Conservation (phyloP, 2,329 filamentous ascomycete genomes). For the Fusarium tricinctum region DNA sequence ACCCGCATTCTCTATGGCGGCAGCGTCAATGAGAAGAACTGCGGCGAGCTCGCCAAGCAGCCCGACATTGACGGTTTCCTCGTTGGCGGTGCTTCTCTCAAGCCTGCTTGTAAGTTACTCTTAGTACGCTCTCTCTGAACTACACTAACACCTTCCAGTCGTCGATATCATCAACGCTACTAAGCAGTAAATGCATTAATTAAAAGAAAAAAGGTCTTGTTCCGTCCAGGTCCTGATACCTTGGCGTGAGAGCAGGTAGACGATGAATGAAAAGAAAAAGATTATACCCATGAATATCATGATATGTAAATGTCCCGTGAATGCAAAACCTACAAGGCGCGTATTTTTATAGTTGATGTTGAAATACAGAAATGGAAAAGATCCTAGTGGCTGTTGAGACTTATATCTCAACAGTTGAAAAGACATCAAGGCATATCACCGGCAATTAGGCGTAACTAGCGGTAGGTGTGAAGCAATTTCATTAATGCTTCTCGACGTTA, state of each 20-base stretch:
- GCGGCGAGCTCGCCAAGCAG: slow-evolving; percentile 90
- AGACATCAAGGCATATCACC: background rate
- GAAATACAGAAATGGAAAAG: no score
- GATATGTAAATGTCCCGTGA: background rate
- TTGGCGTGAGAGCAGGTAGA: slow-evolving; percentile 35
- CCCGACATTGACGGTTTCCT: slow-evolving; percentile 97
- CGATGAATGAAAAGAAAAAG: slow-evolving; percentile 46
- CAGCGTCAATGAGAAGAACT: slow-evolving; percentile 98
- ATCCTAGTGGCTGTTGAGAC: no score
- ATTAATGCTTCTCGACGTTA: slow-evolving; percentile 31
- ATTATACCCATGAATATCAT: slow-evolving; percentile 42
- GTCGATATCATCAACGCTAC: slow-evolving; percentile 71
- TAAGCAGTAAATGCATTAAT: slow-evolving; percentile 59
- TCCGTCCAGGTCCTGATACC: slow-evolving; percentile 17
- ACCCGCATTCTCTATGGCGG: slow-evolving; percentile 97
- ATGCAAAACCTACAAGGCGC: no score
- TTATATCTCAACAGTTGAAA: background rate
- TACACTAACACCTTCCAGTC: slow-evolving; percentile 55
- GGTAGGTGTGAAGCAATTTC: slow-evolving; percentile 24
- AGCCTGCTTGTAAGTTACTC: slow-evolving; percentile 86
- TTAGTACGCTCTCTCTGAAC: slow-evolving; percentile 16
- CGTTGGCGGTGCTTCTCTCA: slow-evolving; percentile 94
- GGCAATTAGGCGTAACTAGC: background rate
- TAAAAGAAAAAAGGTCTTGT: slow-evolving; percentile 36
- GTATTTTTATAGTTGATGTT: no score